These are phyloP conservation scores for Russula dissimulans DNA, from an alignment of 768 basidiomycete species.

Conservation along the genomic window DNA sequence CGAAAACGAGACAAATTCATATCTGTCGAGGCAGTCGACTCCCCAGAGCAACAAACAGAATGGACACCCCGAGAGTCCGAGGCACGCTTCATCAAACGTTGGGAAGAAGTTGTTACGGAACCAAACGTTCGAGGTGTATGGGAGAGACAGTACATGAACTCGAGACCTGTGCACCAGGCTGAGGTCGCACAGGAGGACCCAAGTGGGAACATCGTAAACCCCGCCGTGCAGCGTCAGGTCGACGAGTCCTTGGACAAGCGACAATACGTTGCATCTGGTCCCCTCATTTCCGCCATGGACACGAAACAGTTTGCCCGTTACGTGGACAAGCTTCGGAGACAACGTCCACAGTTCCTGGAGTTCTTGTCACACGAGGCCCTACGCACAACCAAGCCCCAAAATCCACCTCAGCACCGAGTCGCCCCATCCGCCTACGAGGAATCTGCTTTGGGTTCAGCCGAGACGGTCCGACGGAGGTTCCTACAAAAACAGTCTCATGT, in stretches of 20 bases:
- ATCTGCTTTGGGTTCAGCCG: slow-evolving; percentile 5
- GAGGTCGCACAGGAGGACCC: slow-evolving; percentile 10
- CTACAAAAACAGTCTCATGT: slow-evolving; percentile 27
- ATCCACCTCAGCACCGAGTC: background rate
- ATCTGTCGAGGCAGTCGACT: slow-evolving; percentile 59
- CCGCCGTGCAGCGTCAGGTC: background rate
- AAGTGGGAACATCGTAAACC: background rate
- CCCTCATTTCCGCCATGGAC: slow-evolving; percentile 55
- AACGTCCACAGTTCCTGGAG: slow-evolving; percentile 47
- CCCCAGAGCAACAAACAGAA: slow-evolving; percentile 64
- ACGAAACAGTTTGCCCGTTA: slow-evolving; percentile 48
- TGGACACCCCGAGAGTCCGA: slow-evolving; percentile 63
- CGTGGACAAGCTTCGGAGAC: slow-evolving; percentile 45
- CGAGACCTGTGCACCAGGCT: background rate
- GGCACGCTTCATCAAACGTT: slow-evolving; percentile 56
- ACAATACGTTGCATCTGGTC: slow-evolving; percentile 26
- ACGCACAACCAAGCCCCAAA: slow-evolving; percentile 1
- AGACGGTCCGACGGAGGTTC: slow-evolving; percentile 31
- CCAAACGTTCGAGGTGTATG: slow-evolving; percentile 32
- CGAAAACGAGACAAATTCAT: slow-evolving; percentile 57
- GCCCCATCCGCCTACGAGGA: slow-evolving; percentile 17
- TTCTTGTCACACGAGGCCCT: slow-evolving; percentile 30
- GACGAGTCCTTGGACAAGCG: background rate
- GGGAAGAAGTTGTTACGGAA: slow-evolving; percentile 50
- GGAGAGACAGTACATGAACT: slow-evolving; percentile 23